Conservation (phyloP, 2,329 filamentous ascomycete genomes). For the Sordariomycetes sp. region DNA sequence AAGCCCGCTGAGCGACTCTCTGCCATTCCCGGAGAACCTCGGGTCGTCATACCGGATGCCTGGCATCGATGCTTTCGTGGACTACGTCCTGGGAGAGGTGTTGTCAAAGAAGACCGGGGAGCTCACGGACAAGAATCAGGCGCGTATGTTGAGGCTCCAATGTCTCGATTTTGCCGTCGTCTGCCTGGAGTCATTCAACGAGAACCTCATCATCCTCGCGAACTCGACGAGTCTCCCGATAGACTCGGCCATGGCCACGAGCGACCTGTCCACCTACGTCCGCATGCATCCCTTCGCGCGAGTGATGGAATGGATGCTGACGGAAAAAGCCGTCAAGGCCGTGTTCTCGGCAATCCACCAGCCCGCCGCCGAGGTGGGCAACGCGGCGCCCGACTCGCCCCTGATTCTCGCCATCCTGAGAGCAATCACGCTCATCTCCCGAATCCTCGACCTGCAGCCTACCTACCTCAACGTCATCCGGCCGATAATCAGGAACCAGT, state of each 20-base stretch:
- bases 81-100: constrained; percentile 74
- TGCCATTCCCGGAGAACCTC: constrained; percentile 80
- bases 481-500: constrained; percentile 58
- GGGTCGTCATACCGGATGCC: constrained; percentile 62
- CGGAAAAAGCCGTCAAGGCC: constrained; percentile 70
- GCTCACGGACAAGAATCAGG: constrained; percentile 52
- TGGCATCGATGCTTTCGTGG: constrained; percentile 84
- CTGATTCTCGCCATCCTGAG: constrained; percentile 66
- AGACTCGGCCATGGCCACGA: constrained; percentile 60
- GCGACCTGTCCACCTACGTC: constrained; percentile 67
- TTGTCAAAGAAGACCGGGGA: constrained; percentile 57
- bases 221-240: constrained; percentile 66
- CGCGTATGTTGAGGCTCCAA: constrained; percentile 59
- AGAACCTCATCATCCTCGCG: constrained; percentile 76
- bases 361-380: constrained; percentile 57
- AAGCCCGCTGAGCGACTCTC: constrained; percentile 52
- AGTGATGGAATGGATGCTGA: constrained; percentile 97
- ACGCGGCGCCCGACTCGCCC: constrained; percentile 63
- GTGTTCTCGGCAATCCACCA: constrained; percentile 72
- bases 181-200: constrained; percentile 81
- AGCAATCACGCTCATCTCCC: constrained; percentile 72
- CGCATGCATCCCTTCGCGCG: constrained; percentile 83
- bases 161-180: constrained; percentile 75
- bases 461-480: constrained; percentile 86
- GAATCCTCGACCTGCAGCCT: constrained; percentile 74